Evolutionary conservation across 2,329 filamentous ascomycete species (phyloP).

Genomic region (Sporothrix protearum): DNA sequence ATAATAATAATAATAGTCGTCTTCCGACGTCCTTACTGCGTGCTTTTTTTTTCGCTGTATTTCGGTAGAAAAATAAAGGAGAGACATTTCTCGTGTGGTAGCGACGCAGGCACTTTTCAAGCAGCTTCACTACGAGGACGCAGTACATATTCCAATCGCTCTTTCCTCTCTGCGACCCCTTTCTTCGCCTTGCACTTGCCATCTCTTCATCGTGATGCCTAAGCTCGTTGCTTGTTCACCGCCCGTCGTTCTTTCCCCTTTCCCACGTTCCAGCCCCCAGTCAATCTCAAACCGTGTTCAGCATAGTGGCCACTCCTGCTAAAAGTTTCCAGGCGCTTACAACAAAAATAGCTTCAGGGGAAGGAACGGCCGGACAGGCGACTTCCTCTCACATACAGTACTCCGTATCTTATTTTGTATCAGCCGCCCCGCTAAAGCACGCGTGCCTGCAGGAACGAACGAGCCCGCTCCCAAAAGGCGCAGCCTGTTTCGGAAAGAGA

Average conservation of each 20-base stretch:
- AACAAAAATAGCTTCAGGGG: neutral
- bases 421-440: slow-evolving; percentile 4
- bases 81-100: neutral
- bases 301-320: neutral
- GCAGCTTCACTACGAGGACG: neutral
- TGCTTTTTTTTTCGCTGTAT: neutral
- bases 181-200: neutral
- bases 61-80: neutral
- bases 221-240: neutral
- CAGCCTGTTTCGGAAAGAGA: slow-evolving; percentile 9
- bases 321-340: neutral
- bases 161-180: neutral
- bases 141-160: neutral
- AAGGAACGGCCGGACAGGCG: neutral
- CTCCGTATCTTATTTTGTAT: no score
- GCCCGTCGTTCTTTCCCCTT: neutral
- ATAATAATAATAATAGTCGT: no score
- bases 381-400: no score
- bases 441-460: slow-evolving; percentile 4
- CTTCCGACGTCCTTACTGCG: no score
- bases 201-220: neutral
- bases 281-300: neutral
- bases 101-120: neutral
- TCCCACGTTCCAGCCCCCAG: neutral
- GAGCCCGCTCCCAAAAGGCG: neutral